These are phyloP conservation scores for Colletotrichum sp. DNA, from an alignment of 2,329 filamentous ascomycete species.

Conservation along the genomic window DNA sequence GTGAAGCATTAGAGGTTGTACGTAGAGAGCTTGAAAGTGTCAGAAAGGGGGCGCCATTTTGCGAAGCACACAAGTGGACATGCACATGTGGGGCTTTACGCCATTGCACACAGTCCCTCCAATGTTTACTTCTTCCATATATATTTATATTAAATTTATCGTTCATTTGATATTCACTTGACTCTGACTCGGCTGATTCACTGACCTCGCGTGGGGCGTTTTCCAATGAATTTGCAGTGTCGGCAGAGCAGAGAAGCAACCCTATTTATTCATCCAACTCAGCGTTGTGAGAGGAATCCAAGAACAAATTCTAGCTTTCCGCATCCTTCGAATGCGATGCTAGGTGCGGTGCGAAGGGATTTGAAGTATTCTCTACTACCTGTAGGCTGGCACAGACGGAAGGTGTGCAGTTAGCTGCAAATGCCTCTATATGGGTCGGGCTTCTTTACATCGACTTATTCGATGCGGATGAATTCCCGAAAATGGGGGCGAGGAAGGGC, in stretches of 20 bases:
- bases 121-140: rapidly evolving
- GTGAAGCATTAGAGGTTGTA: rapidly evolving
- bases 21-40: background rate
- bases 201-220: background rate
- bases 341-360: background rate
- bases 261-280: background rate
- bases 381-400: background rate
- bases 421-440: rapidly evolving
- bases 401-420: background rate
- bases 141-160: background rate
- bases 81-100: background rate
- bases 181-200: background rate
- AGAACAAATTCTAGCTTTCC: background rate
- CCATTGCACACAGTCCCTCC: too few species aligned
- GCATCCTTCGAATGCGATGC: background rate
- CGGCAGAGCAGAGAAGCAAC: background rate
- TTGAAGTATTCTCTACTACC: background rate
- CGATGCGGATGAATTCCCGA: background rate
- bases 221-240: rapidly evolving
- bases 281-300: background rate
- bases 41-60: background rate
- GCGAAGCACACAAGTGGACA: background rate
- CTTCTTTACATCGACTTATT: rapidly evolving
- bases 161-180: background rate
- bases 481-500: background rate